Evolutionary conservation across 2,329 filamentous ascomycete species (phyloP), one percentile per base, ranked within the genome.

Genomic region (Trichoderma atrobrunneum): DNA sequence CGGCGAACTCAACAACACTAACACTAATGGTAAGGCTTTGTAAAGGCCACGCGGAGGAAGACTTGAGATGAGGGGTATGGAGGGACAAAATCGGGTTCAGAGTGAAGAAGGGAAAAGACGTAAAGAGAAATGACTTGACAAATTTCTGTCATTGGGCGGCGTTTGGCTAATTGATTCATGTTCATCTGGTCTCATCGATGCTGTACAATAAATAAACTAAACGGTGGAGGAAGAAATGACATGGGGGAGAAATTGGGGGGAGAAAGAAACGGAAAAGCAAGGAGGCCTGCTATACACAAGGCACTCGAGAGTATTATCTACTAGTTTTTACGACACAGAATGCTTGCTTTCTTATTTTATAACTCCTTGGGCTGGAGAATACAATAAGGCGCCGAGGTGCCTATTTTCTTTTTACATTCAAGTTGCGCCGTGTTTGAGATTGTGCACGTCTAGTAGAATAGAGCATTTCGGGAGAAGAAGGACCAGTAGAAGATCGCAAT

Each of bases 121-220:
- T 70, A 70, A 70, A 70, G 67, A 70, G 67, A 70, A 54, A 70
- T 28, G 67, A 70, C 51, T 70, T 70, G 67, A 54, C 67, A 70
- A 62, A 12, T 59, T 59, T 56, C n/a, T 62, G 63, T 69, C 72
- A 73, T 73, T 73, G 64, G 72, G 72, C 70, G 73, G 73, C 73
- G 73, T 74, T 73, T 51, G 57, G 61, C 54, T 56, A 16, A 51
- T 54, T 54, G 36, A 36, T 36, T 43, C 36, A 30, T 67, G 57
- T 60, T 72, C 28, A 71, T 70, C 70, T 71, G 72, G 57, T 72
- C 66, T 70, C 24, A 48, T 59, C n/a, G 51, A 62, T 70, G 64
- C 59, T 72, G 71, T 72, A 72, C 59, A 64, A 67, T 72, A 72
- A 70, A 63, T 32, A 26, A 61, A 39, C 30, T 16, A n/a, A 32